phyloP scores from a whole-genome alignment of 2,329 filamentous ascomycete genomes.

The Neocatenulostroma microsporum region DNA sequence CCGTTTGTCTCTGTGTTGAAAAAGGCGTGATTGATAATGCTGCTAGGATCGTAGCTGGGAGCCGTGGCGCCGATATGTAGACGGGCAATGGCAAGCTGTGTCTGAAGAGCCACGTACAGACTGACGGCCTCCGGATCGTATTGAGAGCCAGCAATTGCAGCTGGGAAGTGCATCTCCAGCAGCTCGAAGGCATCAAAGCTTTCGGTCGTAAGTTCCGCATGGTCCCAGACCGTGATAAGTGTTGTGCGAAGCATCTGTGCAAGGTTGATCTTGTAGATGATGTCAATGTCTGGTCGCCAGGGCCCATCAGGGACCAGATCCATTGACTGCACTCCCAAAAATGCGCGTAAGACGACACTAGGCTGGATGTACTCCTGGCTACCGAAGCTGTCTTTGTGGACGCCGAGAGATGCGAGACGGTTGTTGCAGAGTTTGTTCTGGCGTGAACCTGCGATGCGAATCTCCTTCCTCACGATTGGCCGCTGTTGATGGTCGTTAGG shows the following conservation, averaged over 20 bases:
- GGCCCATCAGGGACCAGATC: conserved; percentile 20
- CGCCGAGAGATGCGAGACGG: conserved; percentile 28
- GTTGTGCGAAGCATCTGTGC: conserved; percentile 35
- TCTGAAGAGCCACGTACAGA: conserved; percentile 20
- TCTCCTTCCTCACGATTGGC: conserved; percentile 23
- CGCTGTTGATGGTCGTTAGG: conserved; percentile 19
- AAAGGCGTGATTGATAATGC: conserved; percentile 19
- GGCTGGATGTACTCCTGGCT: conserved; percentile 36
- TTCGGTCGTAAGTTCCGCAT: conserved; percentile 21
- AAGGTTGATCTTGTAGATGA: conserved; percentile 41
- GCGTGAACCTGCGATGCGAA: conserved; percentile 30
- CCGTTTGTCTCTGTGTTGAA: conserved; percentile 16
- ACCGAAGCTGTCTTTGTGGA: conserved; percentile 32
- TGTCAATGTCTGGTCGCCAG: conserved; percentile 33
- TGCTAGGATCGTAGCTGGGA: conserved; percentile 15
- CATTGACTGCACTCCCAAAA: conserved; percentile 29
- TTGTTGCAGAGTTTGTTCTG: conserved; percentile 32
- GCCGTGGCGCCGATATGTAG: conserved; percentile 13
- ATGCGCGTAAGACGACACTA: conserved; percentile 31
- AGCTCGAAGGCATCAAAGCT: conserved; percentile 17
- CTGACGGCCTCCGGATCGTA: conserved; percentile 15
- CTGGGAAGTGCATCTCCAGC: conserved; percentile 19
- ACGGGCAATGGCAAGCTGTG: conserved; percentile 21
- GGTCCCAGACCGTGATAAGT: conserved; percentile 23
- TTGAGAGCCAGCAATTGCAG: conserved; percentile 17